These are phyloP conservation scores for Anthracocystis panici-leucophaei DNA, from an alignment of 1,284 basidiomycete species.

Conservation along the genomic window DNA sequence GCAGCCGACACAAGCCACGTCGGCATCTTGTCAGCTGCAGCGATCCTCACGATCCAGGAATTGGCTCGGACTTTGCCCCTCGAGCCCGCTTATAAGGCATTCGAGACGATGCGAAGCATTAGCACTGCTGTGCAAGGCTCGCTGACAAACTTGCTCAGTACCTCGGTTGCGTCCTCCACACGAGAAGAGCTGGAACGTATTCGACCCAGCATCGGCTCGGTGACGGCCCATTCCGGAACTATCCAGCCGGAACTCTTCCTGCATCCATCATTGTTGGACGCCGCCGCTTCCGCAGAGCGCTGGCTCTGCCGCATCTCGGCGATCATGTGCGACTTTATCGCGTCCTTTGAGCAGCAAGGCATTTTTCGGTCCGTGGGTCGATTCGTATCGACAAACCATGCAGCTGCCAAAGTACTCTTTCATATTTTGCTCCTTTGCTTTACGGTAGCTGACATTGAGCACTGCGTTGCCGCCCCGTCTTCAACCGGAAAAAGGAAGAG, in stretches of 20 bases:
- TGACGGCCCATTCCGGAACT: background rate
- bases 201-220: slow-evolving; percentile 21
- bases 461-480: slow-evolving; percentile 58
- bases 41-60: slow-evolving; percentile 20
- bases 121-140: slow-evolving; percentile 4
- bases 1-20: slow-evolving; percentile 15
- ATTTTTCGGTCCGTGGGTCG: slow-evolving; percentile 78
- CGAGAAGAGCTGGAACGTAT: slow-evolving; percentile 30
- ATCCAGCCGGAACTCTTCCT: slow-evolving; percentile 1
- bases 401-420: slow-evolving; percentile 78
- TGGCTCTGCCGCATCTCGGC: slow-evolving; percentile 80
- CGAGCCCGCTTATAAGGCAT: slow-evolving; percentile 23
- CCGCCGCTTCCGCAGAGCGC: slow-evolving; percentile 72
- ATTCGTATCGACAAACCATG: slow-evolving; percentile 74
- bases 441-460: slow-evolving; percentile 13
- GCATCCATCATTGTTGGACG: slow-evolving; percentile 10
- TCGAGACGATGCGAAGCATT: slow-evolving; percentile 22
- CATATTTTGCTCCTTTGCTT: slow-evolving; percentile 79
- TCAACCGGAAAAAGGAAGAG: slow-evolving; percentile 5
- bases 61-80: slow-evolving; percentile 18
- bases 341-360: slow-evolving; percentile 70
- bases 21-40: slow-evolving; percentile 13
- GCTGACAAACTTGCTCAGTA: slow-evolving; percentile 2
- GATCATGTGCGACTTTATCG: slow-evolving; percentile 76
- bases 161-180: slow-evolving; percentile 5